Base-by-base conservation (phyloP, 1,284 basidiomycete genomes). In the Ganoderma lucidum region DNA sequence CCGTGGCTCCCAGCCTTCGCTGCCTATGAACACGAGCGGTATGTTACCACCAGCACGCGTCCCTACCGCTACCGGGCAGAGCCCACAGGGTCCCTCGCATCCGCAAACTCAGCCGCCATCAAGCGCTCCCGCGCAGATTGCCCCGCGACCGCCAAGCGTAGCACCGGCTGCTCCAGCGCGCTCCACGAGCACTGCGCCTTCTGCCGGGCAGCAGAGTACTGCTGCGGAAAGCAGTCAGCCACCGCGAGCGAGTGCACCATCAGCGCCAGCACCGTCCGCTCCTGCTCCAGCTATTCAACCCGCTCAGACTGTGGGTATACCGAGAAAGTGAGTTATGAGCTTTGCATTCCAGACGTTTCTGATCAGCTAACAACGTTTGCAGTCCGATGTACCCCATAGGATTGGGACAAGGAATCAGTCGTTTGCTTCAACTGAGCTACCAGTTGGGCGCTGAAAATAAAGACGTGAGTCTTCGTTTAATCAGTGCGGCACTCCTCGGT, bases 381-480 rank as follows among this genome's bases (percentile, higher is more conserved):
- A 15, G 30, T 44, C 67, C 53, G 2, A 63, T 64, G 30, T 67
- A 69, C 51, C 71, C 73, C 6, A 64, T 89, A 45, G 88, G 88
- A 10, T 77, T 82, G 23, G 91, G 91, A 15, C 90, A 90, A 78
- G 90, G 88, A 9, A 77, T 91, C 14, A 78, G 83, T 60, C 85
- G 89, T 45, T 75, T 94, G 65, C 78, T 93, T 39, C 87, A 90
- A 66, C 91, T 93, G 72, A 93, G 91, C 73, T 87, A 86, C 10
- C 79, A 86, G 45, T 81, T 93, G 8, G 83, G 88, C 0, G 82
- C 76, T 32, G 90, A 91, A 70, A 82, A 80, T 67, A 80, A 81
- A 73, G 79, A 77, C 35, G 90, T 90, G 64, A 71, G 83, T 82
- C n/a, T 9, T 42, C 51, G 28, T 64, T 68, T 65, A 62, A 39